Conservation (phyloP, 83 land plant genomes). For the Diphasiastrum complanatum region DNA sequence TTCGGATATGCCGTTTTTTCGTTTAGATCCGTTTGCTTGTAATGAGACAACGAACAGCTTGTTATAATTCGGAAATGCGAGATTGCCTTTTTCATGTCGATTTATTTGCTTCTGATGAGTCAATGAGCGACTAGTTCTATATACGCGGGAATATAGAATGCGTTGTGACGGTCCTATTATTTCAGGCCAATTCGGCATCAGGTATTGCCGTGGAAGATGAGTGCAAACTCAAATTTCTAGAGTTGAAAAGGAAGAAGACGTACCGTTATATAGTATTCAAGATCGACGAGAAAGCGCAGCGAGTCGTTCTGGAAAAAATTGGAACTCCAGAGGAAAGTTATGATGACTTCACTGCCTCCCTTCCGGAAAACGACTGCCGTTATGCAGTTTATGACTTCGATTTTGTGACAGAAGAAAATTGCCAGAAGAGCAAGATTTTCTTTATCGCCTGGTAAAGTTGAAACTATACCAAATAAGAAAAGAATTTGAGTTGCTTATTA, state of each 20-base stretch:
- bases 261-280: slow-evolving; percentile 22
- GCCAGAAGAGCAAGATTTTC: slow-evolving; percentile 35
- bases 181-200: slow-evolving; percentile 23
- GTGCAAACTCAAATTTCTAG: slow-evolving; percentile 25
- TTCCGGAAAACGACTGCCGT: slow-evolving; percentile 20
- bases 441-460: slow-evolving; percentile 21
- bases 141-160: no score
- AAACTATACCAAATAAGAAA: not conserved
- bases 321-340: slow-evolving; percentile 17
- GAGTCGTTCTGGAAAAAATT: slow-evolving; percentile 12
- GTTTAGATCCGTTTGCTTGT: no score
- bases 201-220: slow-evolving; percentile 25
- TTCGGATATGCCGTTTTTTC: no score
- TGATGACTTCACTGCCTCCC: slow-evolving; percentile 15
- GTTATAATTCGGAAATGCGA: no score
- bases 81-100: no score
- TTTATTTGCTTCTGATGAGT: no score
- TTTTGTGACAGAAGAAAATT: slow-evolving; percentile 14
- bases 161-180: no score
- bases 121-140: no score
- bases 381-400: slow-evolving; percentile 26
- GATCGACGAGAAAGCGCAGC: slow-evolving; percentile 23
- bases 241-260: slow-evolving; percentile 23
- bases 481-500: not conserved
- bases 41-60: no score